These are phyloP conservation scores for Lepiota venenata DNA, from an alignment of 768 basidiomycete species.

Conservation along the genomic window DNA sequence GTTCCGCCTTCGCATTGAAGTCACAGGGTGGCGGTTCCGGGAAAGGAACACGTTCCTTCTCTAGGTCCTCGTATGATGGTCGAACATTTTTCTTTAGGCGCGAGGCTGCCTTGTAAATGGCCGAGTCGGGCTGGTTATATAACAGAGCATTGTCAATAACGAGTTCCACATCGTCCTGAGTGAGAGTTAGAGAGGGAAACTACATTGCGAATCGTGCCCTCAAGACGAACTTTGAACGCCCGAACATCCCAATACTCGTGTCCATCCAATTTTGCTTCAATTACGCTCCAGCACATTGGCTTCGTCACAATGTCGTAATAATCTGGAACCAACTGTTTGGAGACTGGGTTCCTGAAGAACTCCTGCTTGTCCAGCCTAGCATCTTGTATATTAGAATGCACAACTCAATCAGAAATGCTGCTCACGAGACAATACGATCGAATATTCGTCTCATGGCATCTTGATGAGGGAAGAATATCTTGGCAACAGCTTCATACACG, in stretches of 20 bases:
- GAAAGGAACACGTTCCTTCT: constrained; percentile 21
- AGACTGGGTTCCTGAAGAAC: constrained; percentile 83
- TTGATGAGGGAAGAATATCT: constrained; percentile 66
- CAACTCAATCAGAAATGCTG: background rate
- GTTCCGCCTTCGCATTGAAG: background rate
- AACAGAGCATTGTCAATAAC: constrained; percentile 82
- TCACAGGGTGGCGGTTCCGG: background rate
- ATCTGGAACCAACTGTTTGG: constrained; percentile 75
- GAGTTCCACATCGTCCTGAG: constrained; percentile 75
- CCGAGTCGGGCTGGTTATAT: constrained; percentile 79
- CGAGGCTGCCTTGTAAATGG: constrained; percentile 66
- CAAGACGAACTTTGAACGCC: constrained; percentile 57
- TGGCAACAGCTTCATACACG: constrained; percentile 62
- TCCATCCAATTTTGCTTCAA: constrained; percentile 77
- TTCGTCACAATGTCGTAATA: constrained; percentile 84
- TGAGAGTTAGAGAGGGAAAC: background rate
- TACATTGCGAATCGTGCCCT: background rate
- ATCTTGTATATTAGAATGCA: background rate
- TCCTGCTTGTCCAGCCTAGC: constrained; percentile 68
- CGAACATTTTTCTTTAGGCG: constrained; percentile 45
- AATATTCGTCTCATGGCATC: constrained; percentile 58
- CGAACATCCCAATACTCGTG: constrained; percentile 81
- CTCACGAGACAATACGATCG: constrained; percentile 68
- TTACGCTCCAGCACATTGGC: constrained; percentile 88
- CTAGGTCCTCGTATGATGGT: constrained; percentile 41